Base-by-base conservation (phyloP, 768 basidiomycete species). In the Mycena olivaceomarginata region DNA sequence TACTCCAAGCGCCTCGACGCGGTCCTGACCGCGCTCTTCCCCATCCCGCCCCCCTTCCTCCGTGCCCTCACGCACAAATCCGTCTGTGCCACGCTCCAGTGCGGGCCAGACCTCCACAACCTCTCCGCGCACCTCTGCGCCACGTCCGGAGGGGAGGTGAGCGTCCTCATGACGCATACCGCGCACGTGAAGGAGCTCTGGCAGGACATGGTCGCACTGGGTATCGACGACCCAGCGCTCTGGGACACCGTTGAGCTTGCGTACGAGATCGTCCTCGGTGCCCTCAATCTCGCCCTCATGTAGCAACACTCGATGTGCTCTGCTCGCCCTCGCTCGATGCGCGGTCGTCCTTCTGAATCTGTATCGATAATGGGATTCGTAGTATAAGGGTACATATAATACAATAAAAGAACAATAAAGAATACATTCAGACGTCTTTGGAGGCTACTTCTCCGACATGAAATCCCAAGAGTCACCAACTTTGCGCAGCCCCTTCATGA, bases 231-330 rank as follows among this genome's bases (percentile, higher is more conserved):
- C 80, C 89, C 91, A 48, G 92, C 93, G 71, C 86, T 97, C 48
- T 97, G 96, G 96, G 91, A 92, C 70, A 91, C 92, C 43, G 86
- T 97, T 79, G 93, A 96, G 80, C 90, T 94, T 78, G 94, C 95
- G 25, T 97, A 95, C 94, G 94, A 95, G 81, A 90, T 96, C 81
- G 89, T 95, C 59, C 88, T 91, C 59, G 90, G 90, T 48, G 90
- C 91, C 1, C 86, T 92, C 77, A 90, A 90, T 80, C 81, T 90
- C 65, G 90, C 89, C 46, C 88, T 67, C 41, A 70, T 79, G 75
- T 13, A 75, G 46, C 74, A 67, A 71, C 67, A 22, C 25, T 20
- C 53, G 41, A 48, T 62, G 56, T 57, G 37, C 18, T 39, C 57
- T 6, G 40, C 15, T 9, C 25, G 16, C 43, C 43, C 46, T 8